These are phyloP conservation scores for Curvularia sp. DNA, from an alignment of 2,329 filamentous ascomycete species.

Conservation along the genomic window DNA sequence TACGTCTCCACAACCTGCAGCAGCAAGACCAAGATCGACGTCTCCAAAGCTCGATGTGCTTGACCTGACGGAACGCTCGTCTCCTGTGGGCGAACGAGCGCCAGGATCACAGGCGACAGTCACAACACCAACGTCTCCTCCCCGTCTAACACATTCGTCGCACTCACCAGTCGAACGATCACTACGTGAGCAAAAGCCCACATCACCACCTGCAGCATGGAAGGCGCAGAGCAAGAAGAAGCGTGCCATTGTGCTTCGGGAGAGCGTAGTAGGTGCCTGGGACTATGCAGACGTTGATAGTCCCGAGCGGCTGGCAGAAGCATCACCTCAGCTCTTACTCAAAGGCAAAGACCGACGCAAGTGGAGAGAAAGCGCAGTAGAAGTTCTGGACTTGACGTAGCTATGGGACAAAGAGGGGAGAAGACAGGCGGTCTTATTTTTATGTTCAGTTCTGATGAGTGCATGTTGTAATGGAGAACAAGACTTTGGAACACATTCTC, in stretches of 20 bases:
- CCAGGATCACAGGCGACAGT: not conserved
- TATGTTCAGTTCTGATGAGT: not conserved
- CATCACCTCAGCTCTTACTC: not conserved
- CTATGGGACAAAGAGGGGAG: not conserved
- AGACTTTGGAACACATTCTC: not conserved
- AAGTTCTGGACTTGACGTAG: conserved; percentile 45
- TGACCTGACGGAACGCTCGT: conserved; percentile 34
- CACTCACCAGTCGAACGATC: conserved; percentile 29
- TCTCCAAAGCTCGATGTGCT: conserved; percentile 29
- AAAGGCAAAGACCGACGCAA: conserved; percentile 39
- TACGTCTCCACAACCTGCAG: conserved; percentile 17
- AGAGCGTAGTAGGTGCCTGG: conserved; percentile 46
- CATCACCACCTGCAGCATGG: conserved; percentile 36
- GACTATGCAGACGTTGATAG: conserved; percentile 40
- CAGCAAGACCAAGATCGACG: conserved; percentile 1
- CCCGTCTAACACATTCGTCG: conserved; percentile 10
- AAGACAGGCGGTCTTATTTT: not conserved
- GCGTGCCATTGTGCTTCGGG: conserved; percentile 39
- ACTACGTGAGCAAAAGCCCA: conserved; percentile 26
- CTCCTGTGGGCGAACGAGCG: conserved; percentile 11
- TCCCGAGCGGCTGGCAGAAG: conserved; percentile 13
- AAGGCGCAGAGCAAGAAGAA: conserved; percentile 43
- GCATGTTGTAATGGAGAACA: not conserved
- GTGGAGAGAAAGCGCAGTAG: conserved; percentile 50
- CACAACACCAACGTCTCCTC: conserved; percentile 10